Conservation (phyloP, 345 rosid genomes). For the Euclidium syriacum region DNA sequence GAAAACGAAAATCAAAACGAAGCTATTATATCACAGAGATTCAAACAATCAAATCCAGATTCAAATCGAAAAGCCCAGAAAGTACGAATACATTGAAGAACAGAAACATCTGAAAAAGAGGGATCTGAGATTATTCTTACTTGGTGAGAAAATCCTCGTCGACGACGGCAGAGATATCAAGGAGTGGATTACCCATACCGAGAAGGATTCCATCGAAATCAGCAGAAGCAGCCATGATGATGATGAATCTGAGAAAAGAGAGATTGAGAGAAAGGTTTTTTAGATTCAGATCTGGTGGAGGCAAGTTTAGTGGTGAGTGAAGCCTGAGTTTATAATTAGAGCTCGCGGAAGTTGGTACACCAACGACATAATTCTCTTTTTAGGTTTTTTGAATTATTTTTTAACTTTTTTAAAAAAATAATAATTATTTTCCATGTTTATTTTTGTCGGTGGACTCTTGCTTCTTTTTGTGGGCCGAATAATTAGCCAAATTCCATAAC, state of each 20-base stretch:
- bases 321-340: neutral
- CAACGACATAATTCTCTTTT: constrained; percentile 9
- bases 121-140: constrained; percentile 28
- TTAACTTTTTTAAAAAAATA: neutral
- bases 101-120: neutral
- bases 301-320: neutral
- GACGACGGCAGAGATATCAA: constrained; percentile 89
- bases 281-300: constrained; percentile 23
- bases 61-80: neutral
- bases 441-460: neutral
- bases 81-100: neutral
- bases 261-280: neutral
- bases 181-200: constrained; percentile 97
- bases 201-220: constrained; percentile 51
- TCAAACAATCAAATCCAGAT: neutral
- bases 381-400: neutral
- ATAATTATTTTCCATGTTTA: no score
- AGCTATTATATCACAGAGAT: neutral
- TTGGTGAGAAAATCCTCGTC: constrained; percentile 68
- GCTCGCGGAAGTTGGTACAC: constrained; percentile 13
- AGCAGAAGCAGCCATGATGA: constrained; percentile 15
- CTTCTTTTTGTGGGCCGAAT: neutral
- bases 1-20: neutral
- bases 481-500: neutral
- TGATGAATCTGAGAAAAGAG: constrained; percentile 4